phyloP scores from a whole-genome alignment of 768 basidiomycete species.

The Leccinum pellstonianum region DNA sequence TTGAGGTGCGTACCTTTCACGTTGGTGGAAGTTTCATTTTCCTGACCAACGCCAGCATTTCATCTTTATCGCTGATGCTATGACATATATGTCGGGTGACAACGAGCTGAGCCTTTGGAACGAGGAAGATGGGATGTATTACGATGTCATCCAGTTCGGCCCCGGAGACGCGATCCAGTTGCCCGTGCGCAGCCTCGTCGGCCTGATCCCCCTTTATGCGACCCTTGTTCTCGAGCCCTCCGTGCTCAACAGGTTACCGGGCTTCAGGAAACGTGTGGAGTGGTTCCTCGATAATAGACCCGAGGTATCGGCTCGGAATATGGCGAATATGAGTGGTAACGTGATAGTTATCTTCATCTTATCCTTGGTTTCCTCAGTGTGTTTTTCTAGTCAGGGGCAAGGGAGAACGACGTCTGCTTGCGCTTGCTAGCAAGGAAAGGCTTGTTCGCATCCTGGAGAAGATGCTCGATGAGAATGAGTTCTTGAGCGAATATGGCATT shows the following conservation, averaged over 20 bases:
- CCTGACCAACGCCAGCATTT: conserved; percentile 65
- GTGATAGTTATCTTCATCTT: not conserved
- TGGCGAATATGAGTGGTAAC: conserved; percentile 92
- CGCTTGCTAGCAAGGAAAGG: conserved; percentile 89
- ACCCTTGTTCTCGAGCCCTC: conserved; percentile 91
- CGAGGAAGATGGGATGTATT: conserved; percentile 97
- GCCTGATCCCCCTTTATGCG: conserved; percentile 95
- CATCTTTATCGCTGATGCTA: conserved; percentile 97
- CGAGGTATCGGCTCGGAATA: conserved; percentile 83
- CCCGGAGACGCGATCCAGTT: conserved; percentile 82
- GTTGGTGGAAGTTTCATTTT: conserved; percentile 4
- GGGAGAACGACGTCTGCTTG: conserved; percentile 84
- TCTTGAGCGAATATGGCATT: conserved; percentile 93
- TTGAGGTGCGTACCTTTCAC: conserved; percentile 53
- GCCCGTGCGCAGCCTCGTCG: conserved; percentile 91
- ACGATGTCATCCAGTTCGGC: conserved; percentile 92
- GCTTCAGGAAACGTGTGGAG: conserved; percentile 98
- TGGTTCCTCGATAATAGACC: conserved; percentile 98
- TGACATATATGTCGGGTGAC: conserved; percentile 87
- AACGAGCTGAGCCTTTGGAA: conserved; percentile 88
- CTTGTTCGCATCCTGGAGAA: conserved; percentile 86
- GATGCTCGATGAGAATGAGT: conserved; percentile 97
- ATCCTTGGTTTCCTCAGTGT: not conserved
- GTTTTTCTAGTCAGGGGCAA: conserved; percentile 51
- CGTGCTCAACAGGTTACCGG: conserved; percentile 87